Conservation (phyloP, 257 asterid species). For the Sherardia arvensis region DNA sequence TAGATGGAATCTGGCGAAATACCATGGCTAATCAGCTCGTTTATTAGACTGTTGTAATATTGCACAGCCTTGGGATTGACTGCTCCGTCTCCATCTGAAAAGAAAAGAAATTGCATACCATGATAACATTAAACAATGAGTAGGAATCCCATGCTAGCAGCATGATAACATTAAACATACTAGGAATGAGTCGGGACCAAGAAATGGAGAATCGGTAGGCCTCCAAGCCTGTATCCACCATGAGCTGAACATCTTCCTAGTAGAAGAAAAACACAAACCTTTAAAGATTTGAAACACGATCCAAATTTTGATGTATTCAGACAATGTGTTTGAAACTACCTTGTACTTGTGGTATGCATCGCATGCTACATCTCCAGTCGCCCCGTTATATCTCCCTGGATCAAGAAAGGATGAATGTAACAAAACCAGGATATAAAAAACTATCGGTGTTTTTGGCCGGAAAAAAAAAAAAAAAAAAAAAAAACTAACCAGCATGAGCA, state of each 20-base stretch:
- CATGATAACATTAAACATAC: background rate
- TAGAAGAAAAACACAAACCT: background rate
- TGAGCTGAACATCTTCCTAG: constrained; percentile 6
- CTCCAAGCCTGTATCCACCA: constrained; percentile 7
- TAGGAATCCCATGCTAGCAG: background rate
- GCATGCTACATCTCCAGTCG: constrained; percentile 12
- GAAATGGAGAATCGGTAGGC: constrained; percentile 7
- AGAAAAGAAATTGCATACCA: background rate
- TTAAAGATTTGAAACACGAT: too few relatives aligned
- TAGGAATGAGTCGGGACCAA: constrained; percentile 5
- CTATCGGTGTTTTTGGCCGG: too few relatives aligned
- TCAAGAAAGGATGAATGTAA: background rate
- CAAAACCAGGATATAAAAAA: background rate
- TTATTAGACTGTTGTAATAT: constrained; percentile 9
- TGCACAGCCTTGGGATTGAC: constrained; percentile 4
- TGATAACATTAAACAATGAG: background rate
- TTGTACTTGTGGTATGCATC: constrained; percentile 10
- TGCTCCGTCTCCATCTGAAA: constrained; percentile 6
- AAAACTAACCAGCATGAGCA: constrained; percentile 6
- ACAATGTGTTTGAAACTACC: background rate
- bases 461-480: too few relatives aligned
- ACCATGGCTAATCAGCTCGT: constrained; percentile 3
- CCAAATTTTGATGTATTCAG: background rate
- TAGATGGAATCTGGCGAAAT: background rate
- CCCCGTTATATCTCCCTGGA: constrained; percentile 9